Evolutionary conservation across 2,329 filamentous ascomycete species (phyloP).

Genomic region (Fusarium sublunatum): DNA sequence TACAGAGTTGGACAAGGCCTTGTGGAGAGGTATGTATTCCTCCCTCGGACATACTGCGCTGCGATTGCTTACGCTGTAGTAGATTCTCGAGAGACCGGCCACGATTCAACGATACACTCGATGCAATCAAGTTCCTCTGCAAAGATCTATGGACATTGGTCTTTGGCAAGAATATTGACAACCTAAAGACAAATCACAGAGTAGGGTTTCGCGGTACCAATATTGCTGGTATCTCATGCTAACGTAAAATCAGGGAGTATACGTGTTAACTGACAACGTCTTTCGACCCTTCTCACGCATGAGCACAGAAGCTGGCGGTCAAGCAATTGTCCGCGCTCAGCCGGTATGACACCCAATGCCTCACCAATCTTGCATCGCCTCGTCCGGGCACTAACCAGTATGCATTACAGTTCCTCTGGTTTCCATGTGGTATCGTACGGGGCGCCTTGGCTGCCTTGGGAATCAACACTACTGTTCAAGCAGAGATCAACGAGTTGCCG

Average conservation of each 20-base stretch:
- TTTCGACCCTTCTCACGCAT: conserved; percentile 92
- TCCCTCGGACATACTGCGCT: background rate
- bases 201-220: conserved; percentile 56
- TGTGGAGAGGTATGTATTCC: conserved; percentile 76
- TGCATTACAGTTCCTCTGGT: conserved; percentile 81
- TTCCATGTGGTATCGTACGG: conserved; percentile 91
- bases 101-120: conserved; percentile 89
- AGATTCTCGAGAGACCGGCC: conserved; percentile 87
- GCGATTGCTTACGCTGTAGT: conserved; percentile 54
- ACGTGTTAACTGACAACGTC: conserved; percentile 91
- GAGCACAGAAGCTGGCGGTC: conserved; percentile 82
- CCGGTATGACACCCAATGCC: conserved; percentile 68
- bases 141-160: conserved; percentile 97
- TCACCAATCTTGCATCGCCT: conserved; percentile 6
- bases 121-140: conserved; percentile 98
- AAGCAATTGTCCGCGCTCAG: conserved; percentile 79
- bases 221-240: conserved; percentile 2
- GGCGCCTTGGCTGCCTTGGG: conserved; percentile 94
- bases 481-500: conserved; percentile 87
- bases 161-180: conserved; percentile 97
- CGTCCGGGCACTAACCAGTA: conserved; percentile 15
- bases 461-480: conserved; percentile 90
- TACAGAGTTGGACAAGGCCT: conserved; percentile 94
- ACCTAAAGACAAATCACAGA: conserved; percentile 97
- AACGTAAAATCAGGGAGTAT: conserved; percentile 75